These are phyloP conservation scores for Daldinia loculata DNA, from an alignment of 495 filamentous ascomycete genomes.

Conservation along the genomic window DNA sequence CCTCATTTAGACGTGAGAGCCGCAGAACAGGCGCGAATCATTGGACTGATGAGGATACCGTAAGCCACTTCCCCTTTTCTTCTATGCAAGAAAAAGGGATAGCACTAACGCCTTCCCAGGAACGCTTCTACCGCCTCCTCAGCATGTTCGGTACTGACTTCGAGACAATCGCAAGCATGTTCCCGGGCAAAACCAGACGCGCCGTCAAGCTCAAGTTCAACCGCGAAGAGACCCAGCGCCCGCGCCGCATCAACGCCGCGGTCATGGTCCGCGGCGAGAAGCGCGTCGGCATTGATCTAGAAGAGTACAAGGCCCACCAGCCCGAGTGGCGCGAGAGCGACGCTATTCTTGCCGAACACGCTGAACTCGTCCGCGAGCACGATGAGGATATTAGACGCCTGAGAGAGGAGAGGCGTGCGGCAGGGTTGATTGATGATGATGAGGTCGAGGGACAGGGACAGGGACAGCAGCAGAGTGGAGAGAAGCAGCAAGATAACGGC, in stretches of 20 bases:
- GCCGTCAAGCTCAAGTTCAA: conserved; percentile 94
- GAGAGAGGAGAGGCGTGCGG: conserved; percentile 50
- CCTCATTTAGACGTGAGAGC: conserved; percentile 69
- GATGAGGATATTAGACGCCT: conserved; percentile 62
- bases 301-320: conserved; percentile 70
- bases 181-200: conserved; percentile 75
- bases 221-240: conserved; percentile 84
- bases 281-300: conserved; percentile 67
- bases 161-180: conserved; percentile 83
- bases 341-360: conserved; percentile 76
- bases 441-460: conserved; percentile 46
- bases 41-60: conserved; percentile 79
- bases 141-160: conserved; percentile 94
- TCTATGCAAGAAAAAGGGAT: not conserved
- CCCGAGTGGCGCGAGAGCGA: conserved; percentile 64
- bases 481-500: conserved; percentile 5
- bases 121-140: conserved; percentile 84
- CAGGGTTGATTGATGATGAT: conserved; percentile 47
- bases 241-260: conserved; percentile 71
- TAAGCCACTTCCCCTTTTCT: not conserved
- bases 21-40: conserved; percentile 69
- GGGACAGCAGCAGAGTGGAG: conserved; percentile 28
- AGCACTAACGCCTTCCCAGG: conserved; percentile 41
- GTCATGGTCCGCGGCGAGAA: conserved; percentile 64
- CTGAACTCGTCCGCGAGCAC: conserved; percentile 70